Conservation (phyloP, 2,329 filamentous ascomycete species). For the Xylariales sp. region DNA sequence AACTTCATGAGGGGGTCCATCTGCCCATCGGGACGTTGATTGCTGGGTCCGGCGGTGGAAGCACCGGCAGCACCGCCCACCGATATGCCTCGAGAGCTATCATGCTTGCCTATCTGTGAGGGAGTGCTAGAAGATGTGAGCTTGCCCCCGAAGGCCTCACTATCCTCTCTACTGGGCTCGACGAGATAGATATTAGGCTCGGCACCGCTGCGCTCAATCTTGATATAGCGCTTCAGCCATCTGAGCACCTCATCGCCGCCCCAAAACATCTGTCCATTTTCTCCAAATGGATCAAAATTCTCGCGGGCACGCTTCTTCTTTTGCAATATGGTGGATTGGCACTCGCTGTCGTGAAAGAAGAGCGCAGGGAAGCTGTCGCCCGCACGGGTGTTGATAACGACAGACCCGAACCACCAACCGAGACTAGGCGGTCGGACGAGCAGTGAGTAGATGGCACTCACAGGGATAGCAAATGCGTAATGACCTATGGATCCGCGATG, state of each 20-base stretch:
- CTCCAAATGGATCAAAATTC: slow-evolving; percentile 85
- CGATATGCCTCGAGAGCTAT: slow-evolving; percentile 27
- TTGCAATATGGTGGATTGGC: slow-evolving; percentile 90
- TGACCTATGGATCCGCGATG: slow-evolving; percentile 68
- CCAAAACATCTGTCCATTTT: slow-evolving; percentile 88
- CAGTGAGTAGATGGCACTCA: slow-evolving; percentile 86
- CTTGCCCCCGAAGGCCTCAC: slow-evolving; percentile 70
- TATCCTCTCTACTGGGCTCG: slow-evolving; percentile 82
- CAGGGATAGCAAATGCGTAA: slow-evolving; percentile 87
- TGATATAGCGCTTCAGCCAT: slow-evolving; percentile 83
- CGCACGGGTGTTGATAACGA: slow-evolving; percentile 86
- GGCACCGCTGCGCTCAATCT: slow-evolving; percentile 75
- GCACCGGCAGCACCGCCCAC: slow-evolving; percentile 30
- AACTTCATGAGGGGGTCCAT: slow-evolving; percentile 95
- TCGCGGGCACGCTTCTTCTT: slow-evolving; percentile 82
- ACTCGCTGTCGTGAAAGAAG: slow-evolving; percentile 97
- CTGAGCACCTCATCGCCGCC: slow-evolving; percentile 91
- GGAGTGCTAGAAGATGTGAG: slow-evolving; percentile 41
- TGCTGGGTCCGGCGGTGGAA: slow-evolving; percentile 30
- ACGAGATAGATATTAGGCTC: slow-evolving; percentile 91
- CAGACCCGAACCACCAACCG: slow-evolving; percentile 97
- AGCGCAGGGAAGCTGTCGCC: slow-evolving; percentile 93
- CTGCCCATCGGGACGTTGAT: slow-evolving; percentile 53
- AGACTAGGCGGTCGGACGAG: slow-evolving; percentile 86
- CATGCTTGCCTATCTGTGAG: slow-evolving; percentile 36